Base-by-base conservation (phyloP, 1,284 basidiomycete genomes). In the Wolfiporia cocos region DNA sequence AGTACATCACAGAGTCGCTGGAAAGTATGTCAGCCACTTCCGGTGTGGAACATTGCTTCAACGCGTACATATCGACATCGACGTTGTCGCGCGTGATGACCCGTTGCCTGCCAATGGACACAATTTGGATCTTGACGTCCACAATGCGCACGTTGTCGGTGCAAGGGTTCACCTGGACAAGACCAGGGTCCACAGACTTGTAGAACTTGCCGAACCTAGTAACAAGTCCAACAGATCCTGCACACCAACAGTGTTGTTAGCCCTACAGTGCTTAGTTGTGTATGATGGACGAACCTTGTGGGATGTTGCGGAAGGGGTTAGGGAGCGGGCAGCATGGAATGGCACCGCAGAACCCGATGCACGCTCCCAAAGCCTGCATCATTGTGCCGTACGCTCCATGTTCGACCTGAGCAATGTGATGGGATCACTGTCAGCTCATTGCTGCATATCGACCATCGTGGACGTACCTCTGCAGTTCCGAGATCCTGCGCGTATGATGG, bases 41-140 rank as follows among this genome's bases (percentile, higher is more conserved):
- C n/a, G n/a, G n/a, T n/a, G n/a, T n/a, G n/a, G 37, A 24, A 20
- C 21, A 29, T n/a, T n/a, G 11, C 7, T 36, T 15, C n/a, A 28
- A 11, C 18, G 17, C 71, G 46, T 58, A 86, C 85, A 89, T 89
- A 48, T 87, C 80, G 48, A 90, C 83, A 50, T 85, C 86, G 55
- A 94, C 92, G 58, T 93, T 93, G 69, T 97, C 93, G 49, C 84
- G 77, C 15, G 85, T 88, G 58, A 88, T 87, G 57, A 89, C 91
- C 17, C 74, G 81, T 68, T 94, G 92, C 46, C 84, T 73, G 20
- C 91, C 90, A 50, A 96, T 93, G 5, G 84, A 67, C 48, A 80
- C 86, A 50, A 95, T 89, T 61, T 94, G 90, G 51, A 97, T 94
- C 66, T 94, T 94, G 63, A 98, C 93, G 55, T 96, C 91, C 47